Conservation (phyloP, 805 yeast genomes). For the Lipomyces oligophaga region DNA sequence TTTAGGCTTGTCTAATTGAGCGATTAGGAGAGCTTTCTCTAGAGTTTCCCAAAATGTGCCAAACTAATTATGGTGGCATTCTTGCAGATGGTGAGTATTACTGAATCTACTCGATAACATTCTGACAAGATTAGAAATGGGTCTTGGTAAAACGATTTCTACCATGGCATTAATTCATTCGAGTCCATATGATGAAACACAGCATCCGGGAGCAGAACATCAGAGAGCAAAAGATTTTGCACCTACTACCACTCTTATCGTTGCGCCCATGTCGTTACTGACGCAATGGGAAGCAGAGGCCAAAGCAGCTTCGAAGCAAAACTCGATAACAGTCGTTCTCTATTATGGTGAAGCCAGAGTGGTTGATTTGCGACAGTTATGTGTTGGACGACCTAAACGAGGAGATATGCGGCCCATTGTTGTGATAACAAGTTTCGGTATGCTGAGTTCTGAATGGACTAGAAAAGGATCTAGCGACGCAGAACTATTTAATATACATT, state of each 20-base stretch:
- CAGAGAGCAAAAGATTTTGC: conserved; percentile 5
- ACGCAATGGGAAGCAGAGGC: conserved; percentile 90
- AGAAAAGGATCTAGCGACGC: conserved; percentile 34
- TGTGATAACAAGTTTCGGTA: conserved; percentile 82
- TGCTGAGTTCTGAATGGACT: conserved; percentile 71
- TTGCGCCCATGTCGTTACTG: conserved; percentile 88
- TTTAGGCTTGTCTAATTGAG: not conserved
- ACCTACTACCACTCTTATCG: conserved; percentile 59
- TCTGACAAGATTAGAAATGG: conserved; percentile 56
- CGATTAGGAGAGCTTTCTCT: conserved; percentile 69
- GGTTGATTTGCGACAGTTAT: conserved; percentile 46
- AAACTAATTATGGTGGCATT: conserved; percentile 71
- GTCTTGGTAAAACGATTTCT: conserved; percentile 88
- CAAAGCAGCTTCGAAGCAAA: conserved; percentile 43
- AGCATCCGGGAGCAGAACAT: not conserved
- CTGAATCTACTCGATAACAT: too few relatives aligned
- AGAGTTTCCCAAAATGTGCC: conserved; percentile 57
- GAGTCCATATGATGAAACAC: conserved; percentile 30
- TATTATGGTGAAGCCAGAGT: conserved; percentile 69
- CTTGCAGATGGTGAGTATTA: conserved; percentile 63
- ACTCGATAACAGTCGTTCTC: conserved; percentile 40
- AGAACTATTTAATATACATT: conserved; percentile 70
- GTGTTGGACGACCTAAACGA: conserved; percentile 40
- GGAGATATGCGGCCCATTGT: conserved; percentile 51
- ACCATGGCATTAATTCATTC: conserved; percentile 69